Evolutionary conservation across 371 early-diverging fungal species (phyloP), one percentile per base, ranked within the genome.

Genomic region (Mucor saturninus): DNA sequence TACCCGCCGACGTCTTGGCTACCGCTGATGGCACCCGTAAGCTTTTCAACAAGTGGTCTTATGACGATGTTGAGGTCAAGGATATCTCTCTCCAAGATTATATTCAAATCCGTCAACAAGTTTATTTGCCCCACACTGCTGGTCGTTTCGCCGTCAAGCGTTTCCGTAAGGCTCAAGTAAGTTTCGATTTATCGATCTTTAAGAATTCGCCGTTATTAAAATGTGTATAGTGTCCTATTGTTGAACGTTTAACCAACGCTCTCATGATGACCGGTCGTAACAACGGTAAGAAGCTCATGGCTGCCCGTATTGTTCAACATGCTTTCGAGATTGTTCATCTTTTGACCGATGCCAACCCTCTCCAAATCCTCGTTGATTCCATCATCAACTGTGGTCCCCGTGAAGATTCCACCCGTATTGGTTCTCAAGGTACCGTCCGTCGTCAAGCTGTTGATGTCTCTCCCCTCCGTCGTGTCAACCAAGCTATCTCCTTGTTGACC

Each of bases 231-330:
- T 98, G 99, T 89, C 99, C 99, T 67, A 93, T 99, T 68, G 97
- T 98, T 65, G 99, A 99, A 91, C 95, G 99, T 85, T 91, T 99
- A 74, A 95, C 97, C 86, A 98, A 98, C 93, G 95, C 97, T 65
- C 88, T 99, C 68, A 99, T 99, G 99, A 99, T 98, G 96, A 95
- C 98, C 90, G 99, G 99, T 73, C 98, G 99, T 82, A 99, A 99
- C 95, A 99, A 97, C 91, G 99, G 99, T 74, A 99, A 99, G 94
- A 99, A 99, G 91, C 87, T 97, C 70, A 92, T 99, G 93, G 98
- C 99, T 75, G 93, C 93, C 70, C 96, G 98, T 76, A 97, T 98
- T 75, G 93, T 99, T 79, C 96, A 98, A 90, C 97, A 99, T 88
- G 96, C 99, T 65, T 99, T 99, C 80, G 96, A 98, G 83, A 99